Evolutionary conservation across 2,329 filamentous ascomycete genomes (phyloP), one percentile per base, ranked within the genome.

Genomic region (Fusarium nygamai): DNA sequence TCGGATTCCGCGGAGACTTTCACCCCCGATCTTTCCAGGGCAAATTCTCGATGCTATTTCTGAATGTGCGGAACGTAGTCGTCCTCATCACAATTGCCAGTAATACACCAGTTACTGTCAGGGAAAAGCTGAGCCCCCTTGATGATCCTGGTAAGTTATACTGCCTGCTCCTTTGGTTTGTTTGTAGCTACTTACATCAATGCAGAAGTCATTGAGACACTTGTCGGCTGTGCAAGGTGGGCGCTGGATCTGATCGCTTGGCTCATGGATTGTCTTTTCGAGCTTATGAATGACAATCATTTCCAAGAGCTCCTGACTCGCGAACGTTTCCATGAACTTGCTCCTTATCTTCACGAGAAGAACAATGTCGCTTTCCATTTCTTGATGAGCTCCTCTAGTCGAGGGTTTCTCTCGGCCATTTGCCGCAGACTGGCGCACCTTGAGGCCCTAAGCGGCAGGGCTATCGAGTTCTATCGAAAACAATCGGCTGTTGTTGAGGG

Each of bases 191-290:
- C 63, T 77, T 6, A 80, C 57, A 44, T 4, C 13, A 13, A 5
- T 67, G 19, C 61, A 91, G 94, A 96, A 79, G 90, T 94, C 19
- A 89, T 96, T 5, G 89, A 91, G 46, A 89, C 92, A 50, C 85
- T 97, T 17, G 88, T 92, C 10, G 93, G 94, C 29, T 92, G 94
- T 62, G 90, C 93, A 8, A 92, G 89, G 78, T 98, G 95, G 95
- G 90, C 90, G 1, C 86, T 95, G 41, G 92, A 96, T 69, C 85
- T 97, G 20, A 82, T 92, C 51, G 85, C 88, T 6, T 92, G 90
- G 89, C 80, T 92, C 17, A 84, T 85, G n/a, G 89, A 92, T 75
- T 85, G 85, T 24, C 82, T 92, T 5, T 89, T 91, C 69, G 82
- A 85, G 46, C 85, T 92, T 17, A 84, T 88, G 57, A 85, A 87